These are phyloP conservation scores for Phytophthora nicotianae DNA, from an alignment of 352 stramenopile genomes.

Conservation along the genomic window DNA sequence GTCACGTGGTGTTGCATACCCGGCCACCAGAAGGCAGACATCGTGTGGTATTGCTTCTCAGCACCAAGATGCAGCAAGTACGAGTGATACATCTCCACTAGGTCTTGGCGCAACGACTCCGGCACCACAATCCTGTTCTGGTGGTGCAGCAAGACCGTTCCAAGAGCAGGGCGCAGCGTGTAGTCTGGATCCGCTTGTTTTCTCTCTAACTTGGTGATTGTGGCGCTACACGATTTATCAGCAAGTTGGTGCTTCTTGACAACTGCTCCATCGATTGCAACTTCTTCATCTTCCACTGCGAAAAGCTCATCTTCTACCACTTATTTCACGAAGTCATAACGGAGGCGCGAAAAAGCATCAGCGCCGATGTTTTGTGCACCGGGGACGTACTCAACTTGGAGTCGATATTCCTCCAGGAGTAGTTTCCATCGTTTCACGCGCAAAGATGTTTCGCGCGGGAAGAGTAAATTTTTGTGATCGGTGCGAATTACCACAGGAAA, in stretches of 20 bases:
- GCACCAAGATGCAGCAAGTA: slow-evolving; percentile 13
- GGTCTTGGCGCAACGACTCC: background rate
- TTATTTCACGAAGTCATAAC: slow-evolving; percentile 9
- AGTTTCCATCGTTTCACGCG: slow-evolving; percentile 7
- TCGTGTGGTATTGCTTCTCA: slow-evolving; percentile 8
- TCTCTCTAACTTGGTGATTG: background rate
- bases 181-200: slow-evolving; percentile 11
- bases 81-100: slow-evolving; percentile 8
- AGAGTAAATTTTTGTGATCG: slow-evolving; percentile 9
- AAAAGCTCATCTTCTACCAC: slow-evolving; percentile 5
- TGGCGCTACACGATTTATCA: no score
- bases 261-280: slow-evolving; percentile 2
- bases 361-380: slow-evolving; percentile 9
- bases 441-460: slow-evolving; percentile 6
- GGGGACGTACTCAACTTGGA: background rate
- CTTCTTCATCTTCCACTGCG: slow-evolving; percentile 10
- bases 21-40: slow-evolving; percentile 15
- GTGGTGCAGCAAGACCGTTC: background rate
- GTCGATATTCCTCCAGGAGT: slow-evolving; percentile 5
- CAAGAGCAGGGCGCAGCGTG: background rate
- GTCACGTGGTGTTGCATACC: slow-evolving; percentile 8
- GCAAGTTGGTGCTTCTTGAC: slow-evolving; percentile 14
- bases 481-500: slow-evolving; percentile 16
- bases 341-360: slow-evolving; percentile 10
- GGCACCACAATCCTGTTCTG: slow-evolving; percentile 13